Evolutionary conservation across 192 early-diverging fungal species (phyloP).

Genomic region (Backusella westeae): DNA sequence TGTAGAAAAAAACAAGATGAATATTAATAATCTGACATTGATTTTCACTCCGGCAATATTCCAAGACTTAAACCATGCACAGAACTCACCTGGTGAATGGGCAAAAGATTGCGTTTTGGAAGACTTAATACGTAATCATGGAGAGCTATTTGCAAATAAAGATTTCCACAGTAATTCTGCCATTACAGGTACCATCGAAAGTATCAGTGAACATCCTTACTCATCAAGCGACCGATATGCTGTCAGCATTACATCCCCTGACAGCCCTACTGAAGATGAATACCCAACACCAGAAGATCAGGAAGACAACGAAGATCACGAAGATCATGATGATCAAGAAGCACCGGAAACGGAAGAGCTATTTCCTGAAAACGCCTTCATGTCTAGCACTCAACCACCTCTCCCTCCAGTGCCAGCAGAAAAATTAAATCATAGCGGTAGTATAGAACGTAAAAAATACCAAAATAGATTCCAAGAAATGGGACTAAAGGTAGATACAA

Average conservation of each 20-base stretch:
- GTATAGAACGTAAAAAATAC: slow-evolving; percentile 10
- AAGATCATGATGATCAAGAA: not conserved
- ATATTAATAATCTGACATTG: slow-evolving; percentile 53
- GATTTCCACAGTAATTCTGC: slow-evolving; percentile 24
- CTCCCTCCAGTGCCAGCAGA: not conserved
- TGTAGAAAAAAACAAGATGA: slow-evolving; percentile 65
- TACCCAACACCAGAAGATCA: not conserved
- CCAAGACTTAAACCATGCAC: slow-evolving; percentile 52
- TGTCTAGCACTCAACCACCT: not conserved
- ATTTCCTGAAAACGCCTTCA: not conserved
- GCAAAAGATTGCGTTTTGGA: slow-evolving; percentile 33
- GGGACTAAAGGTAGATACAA: slow-evolving; percentile 11
- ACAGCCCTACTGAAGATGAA: not conserved
- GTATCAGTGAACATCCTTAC: slow-evolving; percentile 3
- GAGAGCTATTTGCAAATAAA: slow-evolving; percentile 30
- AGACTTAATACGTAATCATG: slow-evolving; percentile 33
- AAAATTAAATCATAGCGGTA: not conserved
- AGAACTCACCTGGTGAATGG: slow-evolving; percentile 36
- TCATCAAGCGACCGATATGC: not conserved
- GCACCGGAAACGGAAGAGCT: not conserved
- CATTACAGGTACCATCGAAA: slow-evolving; percentile 27
- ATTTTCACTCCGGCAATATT: slow-evolving; percentile 67
- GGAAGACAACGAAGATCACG: not conserved
- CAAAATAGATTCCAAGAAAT: slow-evolving; percentile 4
- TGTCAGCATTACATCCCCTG: not conserved